Conservation (phyloP, 768 basidiomycete species). For the Lyophyllum semitale region DNA sequence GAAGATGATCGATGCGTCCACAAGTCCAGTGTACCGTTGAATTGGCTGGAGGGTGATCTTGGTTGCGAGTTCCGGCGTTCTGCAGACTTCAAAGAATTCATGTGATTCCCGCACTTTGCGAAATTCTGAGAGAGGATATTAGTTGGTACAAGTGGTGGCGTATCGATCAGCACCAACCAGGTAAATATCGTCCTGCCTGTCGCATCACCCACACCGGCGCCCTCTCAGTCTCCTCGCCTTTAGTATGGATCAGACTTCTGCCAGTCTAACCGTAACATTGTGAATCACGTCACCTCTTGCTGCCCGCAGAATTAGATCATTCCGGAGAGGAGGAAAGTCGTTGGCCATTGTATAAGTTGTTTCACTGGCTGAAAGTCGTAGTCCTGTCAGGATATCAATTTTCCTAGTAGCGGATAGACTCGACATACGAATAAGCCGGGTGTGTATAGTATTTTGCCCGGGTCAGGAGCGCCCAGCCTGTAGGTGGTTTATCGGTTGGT, state of each 20-base stretch:
- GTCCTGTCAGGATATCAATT: background rate
- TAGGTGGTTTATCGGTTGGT: no score
- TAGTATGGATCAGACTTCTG: background rate
- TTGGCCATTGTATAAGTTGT: constrained; percentile 33
- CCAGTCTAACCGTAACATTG: background rate
- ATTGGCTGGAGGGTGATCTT: constrained; percentile 95
- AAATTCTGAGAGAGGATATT: constrained; percentile 64
- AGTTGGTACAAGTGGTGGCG: background rate
- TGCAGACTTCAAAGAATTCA: constrained; percentile 95
- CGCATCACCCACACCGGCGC: constrained; percentile 99
- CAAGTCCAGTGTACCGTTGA: constrained; percentile 76
- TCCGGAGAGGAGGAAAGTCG: constrained; percentile 74
- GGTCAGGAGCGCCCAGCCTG: background rate
- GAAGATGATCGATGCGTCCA: constrained; percentile 98
- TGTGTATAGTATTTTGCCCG: background rate
- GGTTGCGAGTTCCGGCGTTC: constrained; percentile 85
- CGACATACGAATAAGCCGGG: background rate
- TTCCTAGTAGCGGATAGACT: background rate
- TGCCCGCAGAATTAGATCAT: constrained; percentile 88
- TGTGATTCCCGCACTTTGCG: constrained; percentile 81
- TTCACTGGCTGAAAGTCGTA: background rate
- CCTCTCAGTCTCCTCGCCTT: constrained; percentile 83
- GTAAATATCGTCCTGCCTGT: constrained; percentile 93
- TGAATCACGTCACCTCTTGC: constrained; percentile 68
- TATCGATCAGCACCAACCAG: constrained; percentile 55